These are phyloP conservation scores for Globisporangium orthogonon DNA, from an alignment of 352 stramenopile species.

Conservation along the genomic window DNA sequence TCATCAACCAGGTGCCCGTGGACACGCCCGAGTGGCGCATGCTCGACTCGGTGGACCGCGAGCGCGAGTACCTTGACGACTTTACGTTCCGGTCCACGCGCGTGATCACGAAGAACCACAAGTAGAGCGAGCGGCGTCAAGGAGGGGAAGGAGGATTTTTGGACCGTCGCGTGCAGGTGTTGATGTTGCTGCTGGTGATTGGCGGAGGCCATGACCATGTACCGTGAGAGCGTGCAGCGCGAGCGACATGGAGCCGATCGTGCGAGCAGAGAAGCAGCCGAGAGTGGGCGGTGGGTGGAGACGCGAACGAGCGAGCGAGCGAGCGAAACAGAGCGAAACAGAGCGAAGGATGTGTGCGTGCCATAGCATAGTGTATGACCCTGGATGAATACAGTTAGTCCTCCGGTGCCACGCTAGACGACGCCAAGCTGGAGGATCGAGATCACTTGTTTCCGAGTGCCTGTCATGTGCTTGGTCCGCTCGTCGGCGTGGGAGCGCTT, in stretches of 20 bases:
- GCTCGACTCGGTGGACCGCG: constrained; percentile 82
- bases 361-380: background rate
- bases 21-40: constrained; percentile 87
- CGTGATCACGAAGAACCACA: constrained; percentile 34
- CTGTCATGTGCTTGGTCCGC: too few species aligned
- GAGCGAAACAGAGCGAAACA: constrained; percentile 1
- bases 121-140: constrained; percentile 1
- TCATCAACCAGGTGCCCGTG: constrained; percentile 80
- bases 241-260: background rate
- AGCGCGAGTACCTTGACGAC: constrained; percentile 80
- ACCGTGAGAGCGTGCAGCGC: too few species aligned
- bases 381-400: background rate
- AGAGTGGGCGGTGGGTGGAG: background rate
- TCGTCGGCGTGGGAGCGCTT: too few species aligned
- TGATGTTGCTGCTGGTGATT: background rate
- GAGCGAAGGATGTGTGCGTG: background rate
- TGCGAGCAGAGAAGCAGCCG: background rate
- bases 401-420: background rate
- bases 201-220: too few species aligned
- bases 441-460: background rate
- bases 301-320: background rate
- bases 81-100: constrained; percentile 79
- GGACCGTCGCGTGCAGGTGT: background rate
- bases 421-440: background rate
- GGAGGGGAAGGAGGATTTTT: background rate